Conservation (phyloP, 2,329 filamentous ascomycete genomes). For the Aspergillus arachidicola region DNA sequence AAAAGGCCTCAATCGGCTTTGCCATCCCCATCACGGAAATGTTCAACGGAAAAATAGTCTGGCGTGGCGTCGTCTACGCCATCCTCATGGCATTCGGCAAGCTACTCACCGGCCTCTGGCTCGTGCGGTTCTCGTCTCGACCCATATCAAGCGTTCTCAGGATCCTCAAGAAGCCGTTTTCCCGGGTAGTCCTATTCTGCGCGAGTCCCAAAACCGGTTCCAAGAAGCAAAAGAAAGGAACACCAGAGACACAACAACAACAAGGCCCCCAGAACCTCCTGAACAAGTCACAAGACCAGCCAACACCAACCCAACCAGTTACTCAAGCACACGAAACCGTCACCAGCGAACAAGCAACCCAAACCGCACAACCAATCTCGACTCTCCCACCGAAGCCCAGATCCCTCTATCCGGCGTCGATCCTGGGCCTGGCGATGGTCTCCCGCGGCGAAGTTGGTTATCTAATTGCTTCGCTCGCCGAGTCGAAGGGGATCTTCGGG, state of each 20-base stretch:
- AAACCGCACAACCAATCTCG: neutral
- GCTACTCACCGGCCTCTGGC: conserved; percentile 62
- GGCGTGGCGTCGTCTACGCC: conserved; percentile 73
- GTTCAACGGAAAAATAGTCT: conserved; percentile 66
- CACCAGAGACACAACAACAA: neutral
- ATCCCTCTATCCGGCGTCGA: conserved; percentile 67
- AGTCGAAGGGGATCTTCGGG: conserved; percentile 55
- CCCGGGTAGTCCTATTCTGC: conserved; percentile 12
- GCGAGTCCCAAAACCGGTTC: neutral
- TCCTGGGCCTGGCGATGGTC: conserved; percentile 71
- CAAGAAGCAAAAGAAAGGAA: neutral
- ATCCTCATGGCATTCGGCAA: conserved; percentile 70
- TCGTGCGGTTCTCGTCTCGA: conserved; percentile 44
- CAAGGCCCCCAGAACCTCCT: neutral
- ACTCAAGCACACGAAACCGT: neutral
- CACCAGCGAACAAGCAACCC: neutral
- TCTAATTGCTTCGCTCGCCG: conserved; percentile 69
- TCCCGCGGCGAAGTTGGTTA: conserved; percentile 81
- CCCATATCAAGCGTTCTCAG: conserved; percentile 14
- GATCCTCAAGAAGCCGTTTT: conserved; percentile 8
- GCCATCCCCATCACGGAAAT: conserved; percentile 73
- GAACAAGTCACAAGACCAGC: neutral
- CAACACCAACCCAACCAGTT: neutral
- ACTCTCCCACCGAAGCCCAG: conserved; percentile 49
- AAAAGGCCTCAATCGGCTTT: conserved; percentile 66